Conservation (phyloP, 306 rosid genomes). For the Cucurbita maxima region DNA sequence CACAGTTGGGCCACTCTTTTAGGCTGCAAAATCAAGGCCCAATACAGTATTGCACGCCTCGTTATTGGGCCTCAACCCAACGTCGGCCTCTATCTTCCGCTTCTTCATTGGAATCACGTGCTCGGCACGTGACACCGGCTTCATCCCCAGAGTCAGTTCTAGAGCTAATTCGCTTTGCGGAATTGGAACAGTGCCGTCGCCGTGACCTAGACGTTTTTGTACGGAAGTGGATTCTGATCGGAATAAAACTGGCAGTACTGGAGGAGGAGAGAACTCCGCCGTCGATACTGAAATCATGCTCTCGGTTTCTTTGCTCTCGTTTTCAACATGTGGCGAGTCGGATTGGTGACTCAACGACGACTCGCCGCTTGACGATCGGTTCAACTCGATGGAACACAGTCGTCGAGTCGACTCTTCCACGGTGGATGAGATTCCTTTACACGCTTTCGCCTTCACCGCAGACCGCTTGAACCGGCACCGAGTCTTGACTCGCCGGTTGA, state of each 20-base stretch:
- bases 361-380: slow-evolving; percentile 65
- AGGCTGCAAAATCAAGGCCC: slow-evolving; percentile 32
- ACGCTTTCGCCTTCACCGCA: slow-evolving; percentile 24
- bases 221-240: slow-evolving; percentile 36
- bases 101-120: slow-evolving; percentile 75
- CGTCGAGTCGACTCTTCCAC: slow-evolving; percentile 4
- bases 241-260: slow-evolving; percentile 25
- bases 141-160: slow-evolving; percentile 64
- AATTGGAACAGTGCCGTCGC: not conserved
- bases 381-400: slow-evolving; percentile 21
- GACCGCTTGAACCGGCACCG: slow-evolving; percentile 53
- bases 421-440: slow-evolving; percentile 3
- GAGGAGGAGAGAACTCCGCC: slow-evolving; percentile 35
- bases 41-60: slow-evolving; percentile 28
- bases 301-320: slow-evolving; percentile 54
- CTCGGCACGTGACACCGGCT: slow-evolving; percentile 32
- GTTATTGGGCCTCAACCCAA: not conserved
- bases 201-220: not conserved
- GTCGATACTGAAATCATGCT: slow-evolving; percentile 70
- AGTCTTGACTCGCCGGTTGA: slow-evolving; percentile 31
- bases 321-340: slow-evolving; percentile 40
- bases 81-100: slow-evolving; percentile 30
- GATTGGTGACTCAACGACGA: slow-evolving; percentile 89
- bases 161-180: slow-evolving; percentile 32
- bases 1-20: slow-evolving; percentile 4